phyloP scores from a whole-genome alignment of 805 yeast genomes.

The Pichia manshurica region DNA sequence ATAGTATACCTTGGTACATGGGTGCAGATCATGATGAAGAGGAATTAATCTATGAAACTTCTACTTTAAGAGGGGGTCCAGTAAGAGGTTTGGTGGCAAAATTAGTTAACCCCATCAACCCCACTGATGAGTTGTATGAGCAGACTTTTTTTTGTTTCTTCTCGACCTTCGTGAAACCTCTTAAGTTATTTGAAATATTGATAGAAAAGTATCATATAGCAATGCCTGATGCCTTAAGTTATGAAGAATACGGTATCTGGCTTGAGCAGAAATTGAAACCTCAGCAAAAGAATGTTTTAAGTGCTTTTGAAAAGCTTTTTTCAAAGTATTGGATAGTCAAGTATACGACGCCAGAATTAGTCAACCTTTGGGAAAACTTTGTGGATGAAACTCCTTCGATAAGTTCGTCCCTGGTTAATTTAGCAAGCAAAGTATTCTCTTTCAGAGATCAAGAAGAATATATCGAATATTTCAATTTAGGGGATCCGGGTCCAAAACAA shows the following conservation, averaged over 20 bases:
- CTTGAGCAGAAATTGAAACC: constrained; percentile 62
- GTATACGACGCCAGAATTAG: constrained; percentile 43
- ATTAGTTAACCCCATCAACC: constrained; percentile 65
- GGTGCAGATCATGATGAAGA: constrained; percentile 56
- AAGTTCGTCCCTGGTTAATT: constrained; percentile 12
- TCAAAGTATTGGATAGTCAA: constrained; percentile 66
- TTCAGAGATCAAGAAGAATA: constrained; percentile 25
- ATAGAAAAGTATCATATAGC: constrained; percentile 60
- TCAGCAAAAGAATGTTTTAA: constrained; percentile 58
- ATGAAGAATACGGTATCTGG: constrained; percentile 79
- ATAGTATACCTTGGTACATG: constrained; percentile 56
- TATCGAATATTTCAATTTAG: constrained; percentile 19
- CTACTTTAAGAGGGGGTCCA: constrained; percentile 83
- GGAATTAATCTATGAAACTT: constrained; percentile 50
- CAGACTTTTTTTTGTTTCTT: constrained; percentile 70
- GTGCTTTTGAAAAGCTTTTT: constrained; percentile 59
- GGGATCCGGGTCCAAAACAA: constrained; percentile 12
- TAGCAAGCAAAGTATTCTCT: constrained; percentile 23
- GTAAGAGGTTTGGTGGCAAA: constrained; percentile 72
- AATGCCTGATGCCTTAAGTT: constrained; percentile 85
- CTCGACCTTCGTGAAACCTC: constrained; percentile 63
- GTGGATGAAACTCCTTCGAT: constrained; percentile 12
- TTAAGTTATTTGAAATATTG: constrained; percentile 53
- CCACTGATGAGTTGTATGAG: constrained; percentile 56
- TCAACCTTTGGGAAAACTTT: constrained; percentile 27